Base-by-base conservation (phyloP, 495 filamentous ascomycete species). In the Xylaria castorea region DNA sequence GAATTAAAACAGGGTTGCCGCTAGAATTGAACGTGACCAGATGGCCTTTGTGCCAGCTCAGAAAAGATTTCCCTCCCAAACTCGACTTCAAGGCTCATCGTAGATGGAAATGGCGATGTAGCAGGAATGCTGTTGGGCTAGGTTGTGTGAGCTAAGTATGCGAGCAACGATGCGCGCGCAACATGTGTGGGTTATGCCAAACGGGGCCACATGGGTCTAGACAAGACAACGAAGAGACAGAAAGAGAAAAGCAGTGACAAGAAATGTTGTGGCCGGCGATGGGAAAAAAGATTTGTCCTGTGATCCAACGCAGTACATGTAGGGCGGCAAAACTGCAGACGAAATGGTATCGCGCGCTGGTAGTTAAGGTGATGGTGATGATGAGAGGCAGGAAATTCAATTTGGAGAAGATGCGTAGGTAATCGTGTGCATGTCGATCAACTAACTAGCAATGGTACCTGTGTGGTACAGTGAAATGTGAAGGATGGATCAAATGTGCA, bases 21-120 rank as follows among this genome's bases (percentile, higher is more conserved):
- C 68, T 42, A 55, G 57, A 50, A 62, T 50, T 62, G n/a, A 36
- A 61, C 2, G 8, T 50, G 25, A 57, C 6, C 68, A n/a, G 53
- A 70, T 18, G 5, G 42, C 51, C 68, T 70, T 61, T 70, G 32
- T 70, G 44, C 50, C n/a, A 20, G 53, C 27, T 12, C 25, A 5
- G 53, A 69, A 58, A 68, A 70, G 38, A 40, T 51, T 22, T 42
- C 40, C 7, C 55, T 36, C 38, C 55, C 18, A 44, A 14, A 1
- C 20, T 25, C 42, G 44, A 42, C 14, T n/a, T 27, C 2, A 50
- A 34, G 25, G 44, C 42, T 48, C 53, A 61, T 61, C 40, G 42
- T 9, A 62, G 55, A 61, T 51, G 0, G 22, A 25, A 42, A 25
- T n/a, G 20, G 7, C 1, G 1, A 22, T n/a, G 25, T n/a, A 32